A percentile compares a stretch with the other conserved stretches of the same genome.
These are phyloP conservation scores for Leccinum variicolor DNA, from an alignment of 768 basidiomycete species.

Conservation along the genomic window DNA sequence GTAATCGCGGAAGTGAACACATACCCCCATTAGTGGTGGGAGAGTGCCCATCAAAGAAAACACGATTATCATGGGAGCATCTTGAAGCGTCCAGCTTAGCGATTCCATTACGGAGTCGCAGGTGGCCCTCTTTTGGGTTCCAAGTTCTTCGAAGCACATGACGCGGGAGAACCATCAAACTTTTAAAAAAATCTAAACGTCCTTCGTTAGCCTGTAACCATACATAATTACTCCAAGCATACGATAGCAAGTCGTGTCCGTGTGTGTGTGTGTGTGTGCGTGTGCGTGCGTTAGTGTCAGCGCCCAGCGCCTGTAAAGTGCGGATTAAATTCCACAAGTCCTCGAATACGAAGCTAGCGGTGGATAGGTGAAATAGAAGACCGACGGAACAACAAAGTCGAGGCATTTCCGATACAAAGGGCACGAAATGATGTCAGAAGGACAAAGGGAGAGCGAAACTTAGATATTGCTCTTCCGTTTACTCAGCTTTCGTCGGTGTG, in stretches of 20 bases:
- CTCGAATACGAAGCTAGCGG: slow-evolving; percentile 5
- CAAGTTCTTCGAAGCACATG: slow-evolving; percentile 5
- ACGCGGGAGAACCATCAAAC: slow-evolving; percentile 1
- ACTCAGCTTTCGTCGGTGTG: slow-evolving; percentile 31
- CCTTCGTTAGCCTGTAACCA: slow-evolving; percentile 5
- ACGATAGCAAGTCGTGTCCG: neutral
- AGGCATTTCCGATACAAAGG: slow-evolving; percentile 23
- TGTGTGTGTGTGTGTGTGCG: neutral
- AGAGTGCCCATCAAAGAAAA: slow-evolving; percentile 4
- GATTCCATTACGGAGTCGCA: neutral
- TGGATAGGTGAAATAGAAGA: slow-evolving; percentile 18
- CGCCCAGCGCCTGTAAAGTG: slow-evolving; percentile 15
- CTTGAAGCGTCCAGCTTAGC: neutral
- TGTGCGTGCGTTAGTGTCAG: neutral
- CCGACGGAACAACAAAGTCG: slow-evolving; percentile 14
- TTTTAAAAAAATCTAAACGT: neutral
- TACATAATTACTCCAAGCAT: neutral
- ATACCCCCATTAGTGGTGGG: slow-evolving; percentile 4
- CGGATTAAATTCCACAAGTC: slow-evolving; percentile 11
- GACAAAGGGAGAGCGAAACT: slow-evolving; percentile 14
- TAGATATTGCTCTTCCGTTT: slow-evolving; percentile 29
- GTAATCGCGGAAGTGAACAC: slow-evolving; percentile 30
- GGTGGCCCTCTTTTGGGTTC: neutral
- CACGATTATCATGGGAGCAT: neutral
- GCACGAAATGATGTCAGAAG: slow-evolving; percentile 9